Evolutionary conservation across 495 filamentous ascomycete species (phyloP).

Genomic region (Talaromyces ruber): DNA sequence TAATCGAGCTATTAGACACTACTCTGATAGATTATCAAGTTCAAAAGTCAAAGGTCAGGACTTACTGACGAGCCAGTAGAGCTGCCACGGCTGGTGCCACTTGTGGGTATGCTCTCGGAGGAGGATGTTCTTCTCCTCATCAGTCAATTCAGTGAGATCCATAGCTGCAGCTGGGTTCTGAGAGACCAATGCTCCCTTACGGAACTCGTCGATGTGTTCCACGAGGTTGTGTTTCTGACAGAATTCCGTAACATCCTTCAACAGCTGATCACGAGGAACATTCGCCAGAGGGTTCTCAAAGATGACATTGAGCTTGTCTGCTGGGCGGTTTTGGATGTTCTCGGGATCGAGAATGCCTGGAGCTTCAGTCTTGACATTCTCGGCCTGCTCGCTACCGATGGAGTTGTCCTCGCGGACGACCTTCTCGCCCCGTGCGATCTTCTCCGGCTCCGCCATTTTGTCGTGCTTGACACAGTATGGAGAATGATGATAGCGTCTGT

Average conservation of each 20-base stretch:
- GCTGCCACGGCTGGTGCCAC: conserved; percentile 46
- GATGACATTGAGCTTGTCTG: conserved; percentile 20
- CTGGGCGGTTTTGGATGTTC: conserved; percentile 15
- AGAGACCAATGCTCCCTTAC: conserved; percentile 46
- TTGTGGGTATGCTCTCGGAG: conserved; percentile 42
- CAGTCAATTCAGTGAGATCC: conserved; percentile 31
- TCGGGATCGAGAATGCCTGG: conserved; percentile 5
- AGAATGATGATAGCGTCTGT: not conserved
- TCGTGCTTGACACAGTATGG: not conserved
- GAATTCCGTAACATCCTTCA: conserved; percentile 43
- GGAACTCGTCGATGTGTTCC: conserved; percentile 34
- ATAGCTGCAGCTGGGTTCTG: conserved; percentile 35
- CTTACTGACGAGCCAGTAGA: conserved; percentile 49
- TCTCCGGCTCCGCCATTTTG: conserved; percentile 3
- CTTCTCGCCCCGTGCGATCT: not conserved
- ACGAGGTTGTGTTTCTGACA: conserved; percentile 32
- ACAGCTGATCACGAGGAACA: conserved; percentile 36
- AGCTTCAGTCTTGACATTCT: conserved; percentile 5
- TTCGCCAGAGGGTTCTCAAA: conserved; percentile 44
- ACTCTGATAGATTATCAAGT: not conserved
- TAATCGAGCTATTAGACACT: not conserved
- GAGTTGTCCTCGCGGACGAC: not conserved
- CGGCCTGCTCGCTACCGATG: not conserved
- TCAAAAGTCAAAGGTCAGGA: conserved; percentile 14
- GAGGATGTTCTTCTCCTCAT: conserved; percentile 35